Percentiles rank a stretch among this genome's conserved stretches.
Conservation (phyloP, 371 early-diverging fungal species). For the Mortierella polycephala region DNA sequence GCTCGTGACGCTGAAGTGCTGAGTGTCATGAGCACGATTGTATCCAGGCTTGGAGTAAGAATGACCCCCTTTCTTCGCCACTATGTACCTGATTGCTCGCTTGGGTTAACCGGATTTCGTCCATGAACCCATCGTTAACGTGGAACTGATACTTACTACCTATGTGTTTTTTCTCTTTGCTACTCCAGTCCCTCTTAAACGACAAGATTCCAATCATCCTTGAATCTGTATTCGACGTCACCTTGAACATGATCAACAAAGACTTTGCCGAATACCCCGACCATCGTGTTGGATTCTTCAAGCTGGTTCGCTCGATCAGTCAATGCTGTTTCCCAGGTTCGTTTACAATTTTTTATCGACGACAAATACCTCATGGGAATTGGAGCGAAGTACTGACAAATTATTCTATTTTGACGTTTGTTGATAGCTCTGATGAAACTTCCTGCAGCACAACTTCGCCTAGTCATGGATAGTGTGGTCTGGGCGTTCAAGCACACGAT, state of each 20-base stretch:
- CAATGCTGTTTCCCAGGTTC: constrained; percentile 79
- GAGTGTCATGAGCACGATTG: constrained; percentile 87
- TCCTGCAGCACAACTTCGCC: constrained; percentile 88
- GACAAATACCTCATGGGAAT: background rate
- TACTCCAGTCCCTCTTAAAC: constrained; percentile 72
- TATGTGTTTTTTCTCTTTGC: background rate
- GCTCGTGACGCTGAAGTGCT: constrained; percentile 96
- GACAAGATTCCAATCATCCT: constrained; percentile 87
- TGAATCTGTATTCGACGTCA: constrained; percentile 94
- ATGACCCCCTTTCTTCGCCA: constrained; percentile 41
- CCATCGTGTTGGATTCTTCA: constrained; percentile 94
- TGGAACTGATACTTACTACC: background rate
- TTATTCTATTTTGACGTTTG: background rate
- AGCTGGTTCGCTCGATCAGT: constrained; percentile 88
- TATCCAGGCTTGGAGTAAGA: constrained; percentile 80
- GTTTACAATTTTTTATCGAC: too few relatives aligned
- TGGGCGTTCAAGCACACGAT: constrained; percentile 99
- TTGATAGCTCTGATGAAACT: constrained; percentile 79
- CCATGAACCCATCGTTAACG: background rate
- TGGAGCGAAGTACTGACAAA: background rate
- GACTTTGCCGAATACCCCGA: constrained; percentile 98
- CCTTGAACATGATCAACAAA: constrained; percentile 97
- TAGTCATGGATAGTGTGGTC: constrained; percentile 91
- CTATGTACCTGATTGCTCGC: constrained; percentile 20
- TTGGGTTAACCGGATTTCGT: background rate